A percentile compares a stretch with the other conserved stretches of the same genome.
These are phyloP conservation scores for Rhizomucor pusillus DNA, from an alignment of 371 early-diverging fungal species.

Conservation along the genomic window DNA sequence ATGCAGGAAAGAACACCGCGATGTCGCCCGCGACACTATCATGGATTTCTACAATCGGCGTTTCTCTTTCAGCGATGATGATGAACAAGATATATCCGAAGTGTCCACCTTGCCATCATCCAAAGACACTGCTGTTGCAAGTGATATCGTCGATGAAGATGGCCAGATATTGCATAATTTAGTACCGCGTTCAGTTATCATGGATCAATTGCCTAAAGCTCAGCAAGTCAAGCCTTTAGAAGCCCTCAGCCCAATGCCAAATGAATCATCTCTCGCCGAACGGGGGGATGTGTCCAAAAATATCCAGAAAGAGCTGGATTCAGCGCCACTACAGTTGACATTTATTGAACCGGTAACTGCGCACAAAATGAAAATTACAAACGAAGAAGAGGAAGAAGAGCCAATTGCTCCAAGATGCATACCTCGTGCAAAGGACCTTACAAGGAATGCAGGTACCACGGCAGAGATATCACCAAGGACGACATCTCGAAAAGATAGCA, in stretches of 20 bases:
- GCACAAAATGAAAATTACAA: constrained; percentile 23
- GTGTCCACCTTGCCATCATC: neutral
- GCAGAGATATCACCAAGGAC: neutral
- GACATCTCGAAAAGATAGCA: neutral
- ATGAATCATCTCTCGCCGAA: neutral
- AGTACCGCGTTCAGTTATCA: constrained; percentile 26
- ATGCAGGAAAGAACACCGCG: constrained; percentile 5
- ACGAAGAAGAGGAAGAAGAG: constrained; percentile 3
- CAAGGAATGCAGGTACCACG: neutral
- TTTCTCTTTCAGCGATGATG: constrained; percentile 12
- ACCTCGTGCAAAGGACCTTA: neutral
- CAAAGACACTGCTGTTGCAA: neutral
- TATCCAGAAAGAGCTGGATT: neutral
- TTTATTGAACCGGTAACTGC: constrained; percentile 30
- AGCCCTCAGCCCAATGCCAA: neutral
- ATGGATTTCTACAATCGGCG: constrained; percentile 40
- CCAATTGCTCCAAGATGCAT: constrained; percentile 4
- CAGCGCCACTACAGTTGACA: constrained; percentile 34
- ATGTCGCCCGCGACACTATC: constrained; percentile 32
- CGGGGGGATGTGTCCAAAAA: neutral
- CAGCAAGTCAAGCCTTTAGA: neutral
- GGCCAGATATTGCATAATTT: constrained; percentile 12
- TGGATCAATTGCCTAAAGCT: constrained; percentile 21
- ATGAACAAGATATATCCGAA: neutral
- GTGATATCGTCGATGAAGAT: constrained; percentile 10